These are phyloP conservation scores for Eremochloa ophiuroides DNA, from an alignment of 176 grass and related monocot genomes.

Conservation along the genomic window DNA sequence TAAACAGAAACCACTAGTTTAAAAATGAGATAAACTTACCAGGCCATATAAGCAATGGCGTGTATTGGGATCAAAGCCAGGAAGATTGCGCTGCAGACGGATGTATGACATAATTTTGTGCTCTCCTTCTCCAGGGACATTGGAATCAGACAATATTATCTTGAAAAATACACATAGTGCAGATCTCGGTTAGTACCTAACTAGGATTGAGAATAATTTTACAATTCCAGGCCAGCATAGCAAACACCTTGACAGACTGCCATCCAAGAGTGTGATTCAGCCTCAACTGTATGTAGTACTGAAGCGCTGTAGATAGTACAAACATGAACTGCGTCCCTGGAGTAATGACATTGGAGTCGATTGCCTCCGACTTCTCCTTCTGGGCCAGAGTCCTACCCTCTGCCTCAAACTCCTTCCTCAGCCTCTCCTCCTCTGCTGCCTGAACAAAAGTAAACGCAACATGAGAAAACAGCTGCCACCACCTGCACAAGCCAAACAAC, in stretches of 20 bases:
- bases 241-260: constrained; percentile 85
- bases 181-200: constrained; percentile 50
- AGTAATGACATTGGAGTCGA: constrained; percentile 93
- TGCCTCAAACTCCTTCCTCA: constrained; percentile 69
- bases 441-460: constrained; percentile 35
- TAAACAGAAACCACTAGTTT: background rate
- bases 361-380: constrained; percentile 60
- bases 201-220: constrained; percentile 5
- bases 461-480: constrained; percentile 16
- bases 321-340: constrained; percentile 91
- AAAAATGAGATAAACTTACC: constrained; percentile 46
- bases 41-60: constrained; percentile 89
- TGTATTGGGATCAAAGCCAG: constrained; percentile 91
- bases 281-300: constrained; percentile 93
- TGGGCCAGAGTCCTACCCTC: constrained; percentile 56
- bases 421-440: constrained; percentile 79
- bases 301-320: constrained; percentile 76
- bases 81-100: constrained; percentile 76
- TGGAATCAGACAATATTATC: constrained; percentile 96
- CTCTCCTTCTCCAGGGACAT: constrained; percentile 95
- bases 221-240: constrained; percentile 32
- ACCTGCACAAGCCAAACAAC: background rate
- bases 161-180: constrained; percentile 52
- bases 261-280: constrained; percentile 71
- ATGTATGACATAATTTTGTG: constrained; percentile 99